These are phyloP conservation scores for Suillus decipiens DNA, from an alignment of 768 basidiomycete genomes.

Conservation along the genomic window DNA sequence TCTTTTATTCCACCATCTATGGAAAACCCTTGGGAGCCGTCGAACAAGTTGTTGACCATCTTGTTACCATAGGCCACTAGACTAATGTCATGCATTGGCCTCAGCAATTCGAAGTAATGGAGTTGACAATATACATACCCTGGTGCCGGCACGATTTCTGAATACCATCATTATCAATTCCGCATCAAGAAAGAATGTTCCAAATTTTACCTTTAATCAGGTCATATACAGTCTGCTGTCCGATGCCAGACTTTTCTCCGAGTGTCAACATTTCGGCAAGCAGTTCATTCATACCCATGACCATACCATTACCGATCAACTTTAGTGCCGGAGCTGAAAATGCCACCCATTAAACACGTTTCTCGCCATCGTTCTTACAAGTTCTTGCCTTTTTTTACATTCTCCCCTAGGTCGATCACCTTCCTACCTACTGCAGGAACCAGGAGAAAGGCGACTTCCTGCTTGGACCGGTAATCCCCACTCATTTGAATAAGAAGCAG, in stretches of 20 bases:
- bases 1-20: conserved; percentile 89
- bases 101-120: conserved; percentile 7
- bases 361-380: background rate
- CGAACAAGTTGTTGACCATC: conserved; percentile 75
- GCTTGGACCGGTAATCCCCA: conserved; percentile 82
- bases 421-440: conserved; percentile 80
- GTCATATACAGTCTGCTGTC: conserved; percentile 55
- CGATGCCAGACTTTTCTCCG: conserved; percentile 82
- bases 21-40: conserved; percentile 72
- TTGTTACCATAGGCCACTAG: conserved; percentile 62
- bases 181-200: background rate
- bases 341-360: conserved; percentile 1
- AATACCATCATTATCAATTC: conserved; percentile 17
- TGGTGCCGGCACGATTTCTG: conserved; percentile 70
- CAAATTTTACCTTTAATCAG: conserved; percentile 57
- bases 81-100: conserved; percentile 30
- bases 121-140: conserved; percentile 35
- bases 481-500: conserved; percentile 75
- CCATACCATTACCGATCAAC: conserved; percentile 80
- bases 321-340: conserved; percentile 66
- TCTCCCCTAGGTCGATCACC: conserved; percentile 78
- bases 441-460: conserved; percentile 73
- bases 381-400: conserved; percentile 72
- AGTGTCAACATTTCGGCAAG: conserved; percentile 82
- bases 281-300: conserved; percentile 76